Percentiles rank a stretch among this genome's conserved stretches.
Conservation (phyloP, 106 monocot genomes). For the Platanthera guangdongensis region DNA sequence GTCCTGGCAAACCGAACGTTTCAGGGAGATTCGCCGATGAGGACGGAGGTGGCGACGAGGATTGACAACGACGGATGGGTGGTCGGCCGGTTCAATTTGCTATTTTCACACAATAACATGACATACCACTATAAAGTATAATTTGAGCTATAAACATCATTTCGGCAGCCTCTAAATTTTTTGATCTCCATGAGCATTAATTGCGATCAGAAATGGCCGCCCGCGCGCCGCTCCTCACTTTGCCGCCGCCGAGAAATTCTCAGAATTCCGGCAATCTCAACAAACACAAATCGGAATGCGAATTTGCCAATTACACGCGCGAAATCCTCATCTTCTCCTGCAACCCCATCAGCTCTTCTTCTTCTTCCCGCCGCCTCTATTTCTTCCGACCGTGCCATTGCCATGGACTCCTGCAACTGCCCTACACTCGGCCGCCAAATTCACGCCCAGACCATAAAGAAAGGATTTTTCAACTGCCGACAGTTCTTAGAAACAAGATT, state of each 20-base stretch:
- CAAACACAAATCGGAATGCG: not conserved
- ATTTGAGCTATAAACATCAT: too few relatives aligned
- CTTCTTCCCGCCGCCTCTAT: not conserved
- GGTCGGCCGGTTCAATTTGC: too few relatives aligned
- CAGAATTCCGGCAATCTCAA: not conserved
- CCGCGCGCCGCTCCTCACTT: not conserved
- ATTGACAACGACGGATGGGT: too few relatives aligned
- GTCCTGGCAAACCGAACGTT: too few relatives aligned
- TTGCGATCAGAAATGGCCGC: not conserved
- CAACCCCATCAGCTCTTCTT: not conserved
- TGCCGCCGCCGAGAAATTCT: not conserved
- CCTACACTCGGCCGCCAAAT: constrained; percentile 30
- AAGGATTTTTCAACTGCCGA: constrained; percentile 16
- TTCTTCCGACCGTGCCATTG: constrained; percentile 20
- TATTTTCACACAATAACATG: too few relatives aligned
- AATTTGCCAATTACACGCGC: not conserved
- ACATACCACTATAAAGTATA: too few relatives aligned
- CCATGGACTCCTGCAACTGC: constrained; percentile 31
- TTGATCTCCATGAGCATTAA: too few relatives aligned
- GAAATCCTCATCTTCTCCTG: constrained; percentile 1
- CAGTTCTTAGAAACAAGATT: constrained; percentile 46
- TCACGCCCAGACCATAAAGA: constrained; percentile 41
- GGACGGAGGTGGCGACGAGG: too few relatives aligned
- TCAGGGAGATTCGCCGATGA: too few relatives aligned
- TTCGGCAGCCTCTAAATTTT: too few relatives aligned